Percentiles rank a stretch among this genome's conserved stretches.
Evolutionary conservation across 306 rosid genomes (phyloP).

Genomic region (Cyclanthera cordifolia): DNA sequence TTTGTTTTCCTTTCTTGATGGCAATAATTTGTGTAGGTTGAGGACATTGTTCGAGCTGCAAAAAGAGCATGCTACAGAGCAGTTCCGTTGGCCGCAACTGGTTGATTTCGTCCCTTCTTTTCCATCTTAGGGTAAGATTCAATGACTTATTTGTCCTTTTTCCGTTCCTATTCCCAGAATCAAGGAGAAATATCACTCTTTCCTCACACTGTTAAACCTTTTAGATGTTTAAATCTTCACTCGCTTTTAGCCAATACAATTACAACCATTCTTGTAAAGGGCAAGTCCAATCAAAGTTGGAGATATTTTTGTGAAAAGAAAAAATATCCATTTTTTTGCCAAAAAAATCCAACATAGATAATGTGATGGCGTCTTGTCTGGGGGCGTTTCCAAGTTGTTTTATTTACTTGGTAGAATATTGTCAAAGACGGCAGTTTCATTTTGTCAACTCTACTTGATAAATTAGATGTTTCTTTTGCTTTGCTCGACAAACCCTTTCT

Average conservation of each 20-base stretch:
- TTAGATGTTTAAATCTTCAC: not conserved
- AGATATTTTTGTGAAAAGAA: not conserved
- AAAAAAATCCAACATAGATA: not conserved
- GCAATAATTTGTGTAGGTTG: conserved; percentile 42
- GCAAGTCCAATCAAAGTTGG: not conserved
- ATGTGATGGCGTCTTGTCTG: not conserved
- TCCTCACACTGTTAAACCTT: not conserved
- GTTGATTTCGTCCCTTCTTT: conserved; percentile 30
- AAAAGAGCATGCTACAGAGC: conserved; percentile 89
- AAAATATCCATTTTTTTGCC: conserved; percentile 1
- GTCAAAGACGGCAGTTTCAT: not conserved
- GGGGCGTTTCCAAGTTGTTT: not conserved
- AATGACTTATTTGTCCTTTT: not conserved
- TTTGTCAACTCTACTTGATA: not conserved
- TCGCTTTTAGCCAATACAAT: not conserved
- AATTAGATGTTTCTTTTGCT: not conserved
- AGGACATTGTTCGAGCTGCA: conserved; percentile 91
- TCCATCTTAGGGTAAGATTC: conserved; percentile 13
- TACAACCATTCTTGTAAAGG: conserved; percentile 1
- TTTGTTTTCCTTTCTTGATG: too few species aligned
- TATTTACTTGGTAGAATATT: not conserved
- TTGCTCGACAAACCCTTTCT: not conserved
- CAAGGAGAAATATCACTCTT: conserved; percentile 1
- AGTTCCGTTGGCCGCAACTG: conserved; percentile 56
- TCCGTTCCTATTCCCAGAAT: not conserved